Conservation (phyloP, 495 filamentous ascomycete species). For the Pyrenopolyporus hunteri region DNA sequence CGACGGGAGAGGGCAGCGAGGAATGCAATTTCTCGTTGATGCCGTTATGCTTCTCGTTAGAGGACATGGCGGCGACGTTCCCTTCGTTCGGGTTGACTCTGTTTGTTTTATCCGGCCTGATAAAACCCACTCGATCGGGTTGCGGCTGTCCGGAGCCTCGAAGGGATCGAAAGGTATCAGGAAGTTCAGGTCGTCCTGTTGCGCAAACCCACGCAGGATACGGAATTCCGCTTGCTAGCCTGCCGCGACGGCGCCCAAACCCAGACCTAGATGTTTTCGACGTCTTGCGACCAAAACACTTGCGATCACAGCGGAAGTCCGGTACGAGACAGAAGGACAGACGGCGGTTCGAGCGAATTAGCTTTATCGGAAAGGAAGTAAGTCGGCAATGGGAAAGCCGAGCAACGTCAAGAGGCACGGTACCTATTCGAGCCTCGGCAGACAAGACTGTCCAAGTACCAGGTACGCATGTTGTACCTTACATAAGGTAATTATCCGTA, state of each 20-base stretch:
- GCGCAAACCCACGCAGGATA: no score
- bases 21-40: constrained; percentile 47
- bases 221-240: no score
- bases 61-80: constrained; percentile 34
- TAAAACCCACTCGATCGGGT: not conserved
- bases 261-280: no score
- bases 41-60: constrained; percentile 34
- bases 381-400: constrained; percentile 33
- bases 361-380: constrained; percentile 7
- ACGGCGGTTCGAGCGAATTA: not conserved
- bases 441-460: constrained; percentile 8
- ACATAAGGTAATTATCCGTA: no score
- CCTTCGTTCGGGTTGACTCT: not conserved
- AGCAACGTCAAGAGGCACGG: constrained; percentile 34
- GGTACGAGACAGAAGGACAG: constrained; percentile 1
- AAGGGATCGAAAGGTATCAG: not conserved
- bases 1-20: constrained; percentile 47
- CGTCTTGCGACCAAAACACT: no score
- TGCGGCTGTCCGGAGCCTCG: not conserved
- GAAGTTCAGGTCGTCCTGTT: not conserved
- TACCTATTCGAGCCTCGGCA: constrained; percentile 21
- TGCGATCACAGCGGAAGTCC: constrained; percentile 7
- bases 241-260: no score
- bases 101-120: not conserved
- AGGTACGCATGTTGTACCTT: constrained; percentile 7